Evolutionary conservation across 2,329 filamentous ascomycete species (phyloP).

Genomic region (Aspergillus felis): DNA sequence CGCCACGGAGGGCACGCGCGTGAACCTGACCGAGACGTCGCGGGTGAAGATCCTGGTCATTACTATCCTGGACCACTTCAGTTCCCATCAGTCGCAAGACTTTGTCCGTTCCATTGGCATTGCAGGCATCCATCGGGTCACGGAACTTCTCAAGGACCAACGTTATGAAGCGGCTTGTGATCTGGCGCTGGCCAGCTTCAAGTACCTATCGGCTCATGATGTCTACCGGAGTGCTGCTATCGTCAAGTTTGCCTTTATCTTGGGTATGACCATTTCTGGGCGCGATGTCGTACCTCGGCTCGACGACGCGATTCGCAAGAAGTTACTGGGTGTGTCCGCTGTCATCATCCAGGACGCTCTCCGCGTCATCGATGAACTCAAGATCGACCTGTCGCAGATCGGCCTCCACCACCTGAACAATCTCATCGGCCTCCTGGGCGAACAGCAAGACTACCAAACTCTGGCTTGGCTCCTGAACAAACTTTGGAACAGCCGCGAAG

Average conservation of each 20-base stretch:
- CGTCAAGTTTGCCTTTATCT: conserved; percentile 33
- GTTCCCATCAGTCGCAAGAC: conserved; percentile 30
- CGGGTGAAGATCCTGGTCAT: conserved; percentile 30
- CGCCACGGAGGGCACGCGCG: conserved; percentile 27
- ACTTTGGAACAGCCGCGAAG: conserved; percentile 45
- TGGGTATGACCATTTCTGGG: conserved; percentile 33
- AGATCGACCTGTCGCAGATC: conserved; percentile 43
- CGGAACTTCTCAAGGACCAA: conserved; percentile 24
- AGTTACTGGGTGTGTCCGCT: conserved; percentile 38
- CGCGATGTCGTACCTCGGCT: conserved; percentile 35
- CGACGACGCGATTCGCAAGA: conserved; percentile 34
- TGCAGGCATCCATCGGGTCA: conserved; percentile 26
- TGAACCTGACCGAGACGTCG: conserved; percentile 19
- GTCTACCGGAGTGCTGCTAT: conserved; percentile 25
- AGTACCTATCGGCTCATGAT: conserved; percentile 31
- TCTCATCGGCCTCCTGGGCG: conserved; percentile 42
- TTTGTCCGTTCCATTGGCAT: conserved; percentile 38
- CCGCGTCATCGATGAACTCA: conserved; percentile 35
- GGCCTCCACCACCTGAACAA: conserved; percentile 40
- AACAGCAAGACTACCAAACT: conserved; percentile 43
- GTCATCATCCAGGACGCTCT: conserved; percentile 42
- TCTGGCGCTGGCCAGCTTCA: conserved; percentile 31
- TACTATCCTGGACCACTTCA: conserved; percentile 33
- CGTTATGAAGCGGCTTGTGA: conserved; percentile 31
- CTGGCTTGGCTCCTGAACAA: conserved; percentile 40